These are phyloP conservation scores for Metarhizium robertsii DNA, from an alignment of 2,329 filamentous ascomycete species.

Conservation along the genomic window DNA sequence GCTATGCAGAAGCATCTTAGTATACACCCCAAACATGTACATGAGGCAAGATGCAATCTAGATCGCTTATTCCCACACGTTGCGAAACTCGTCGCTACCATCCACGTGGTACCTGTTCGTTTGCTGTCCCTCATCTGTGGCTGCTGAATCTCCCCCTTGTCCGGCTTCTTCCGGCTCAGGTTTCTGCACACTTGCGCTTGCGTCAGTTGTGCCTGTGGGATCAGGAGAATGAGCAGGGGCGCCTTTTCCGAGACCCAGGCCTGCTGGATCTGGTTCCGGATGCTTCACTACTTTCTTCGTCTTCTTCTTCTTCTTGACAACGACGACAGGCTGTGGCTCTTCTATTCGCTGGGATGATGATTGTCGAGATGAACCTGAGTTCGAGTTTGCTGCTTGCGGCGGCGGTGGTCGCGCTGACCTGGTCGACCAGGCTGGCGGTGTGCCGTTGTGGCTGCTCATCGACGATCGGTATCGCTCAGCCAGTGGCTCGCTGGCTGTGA, in stretches of 20 bases:
- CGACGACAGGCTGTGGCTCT: constrained; percentile 17
- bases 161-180: constrained; percentile 10
- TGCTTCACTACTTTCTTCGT: constrained; percentile 25
- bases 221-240: constrained; percentile 6
- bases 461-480: constrained; percentile 51
- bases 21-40: not conserved
- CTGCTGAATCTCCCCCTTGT: constrained; percentile 6
- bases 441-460: constrained; percentile 17
- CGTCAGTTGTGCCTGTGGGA: not conserved
- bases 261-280: constrained; percentile 19
- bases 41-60: not conserved
- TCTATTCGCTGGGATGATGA: constrained; percentile 9
- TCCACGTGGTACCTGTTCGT: constrained; percentile 19
- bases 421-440: constrained; percentile 16
- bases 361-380: not conserved
- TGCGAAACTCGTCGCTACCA: constrained; percentile 35
- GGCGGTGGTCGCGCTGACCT: constrained; percentile 13
- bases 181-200: constrained; percentile 1
- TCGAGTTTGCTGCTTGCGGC: constrained; percentile 1
- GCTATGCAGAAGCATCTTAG: constrained; percentile 13
- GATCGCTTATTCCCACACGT: constrained; percentile 28
- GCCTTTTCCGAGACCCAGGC: constrained; percentile 16
- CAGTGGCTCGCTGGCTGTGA: constrained; percentile 67
- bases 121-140: constrained; percentile 7
- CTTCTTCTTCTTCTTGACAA: constrained; percentile 30